Base-by-base conservation (phyloP, 1,284 basidiomycete species). In the Lignosus rhinocerotis region DNA sequence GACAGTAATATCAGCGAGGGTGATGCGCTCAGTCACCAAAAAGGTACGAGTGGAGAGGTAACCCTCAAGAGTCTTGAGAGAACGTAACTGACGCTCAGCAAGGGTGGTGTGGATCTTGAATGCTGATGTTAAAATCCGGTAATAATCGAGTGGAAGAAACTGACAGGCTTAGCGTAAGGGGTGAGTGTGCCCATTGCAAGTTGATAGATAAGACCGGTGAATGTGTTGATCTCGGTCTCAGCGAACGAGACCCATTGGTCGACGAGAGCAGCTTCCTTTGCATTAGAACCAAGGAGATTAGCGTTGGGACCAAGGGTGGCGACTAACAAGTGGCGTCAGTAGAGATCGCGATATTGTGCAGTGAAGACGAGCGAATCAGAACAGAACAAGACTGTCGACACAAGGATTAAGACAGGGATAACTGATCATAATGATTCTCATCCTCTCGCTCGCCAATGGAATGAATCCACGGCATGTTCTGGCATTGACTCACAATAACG, bases 11-110 rank as follows among this genome's bases (percentile, higher is more conserved):
- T 99, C 96, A 65, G 95, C 96, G 53, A 96, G 82, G 60, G 95
- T 94, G 81, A 98, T 88, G 69, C 96, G 93, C 75, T 98, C 93
- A 69, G 89, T 90, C 56, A 95, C 94, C 69, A 98, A 84, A 86
- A 89, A 98, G 55, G 96, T 99, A 71, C 85, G 86, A 62, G 84
- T 81, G 58, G 82, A 74, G 70, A 98, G 86, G 78, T 92, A 82
- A 51, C 79, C 75, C 71, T 98, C 85, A 63, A 98, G 80, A 65
- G 83, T 85, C 55, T 76, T 78, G 52, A 93, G 79, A 30, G 81
- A 74, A 59, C 83, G 84, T 43, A 74, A 66, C 63, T 84, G 78
- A 49, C 79, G 80, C 53, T 90, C 86, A 30, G 76, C 68, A 59
- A 84, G 69, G 50, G 63, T 61, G 55, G 70, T 81, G 73, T 90